These are phyloP conservation scores for Suhomyces pyralidae DNA, from an alignment of 805 yeast species.

Conservation along the genomic window DNA sequence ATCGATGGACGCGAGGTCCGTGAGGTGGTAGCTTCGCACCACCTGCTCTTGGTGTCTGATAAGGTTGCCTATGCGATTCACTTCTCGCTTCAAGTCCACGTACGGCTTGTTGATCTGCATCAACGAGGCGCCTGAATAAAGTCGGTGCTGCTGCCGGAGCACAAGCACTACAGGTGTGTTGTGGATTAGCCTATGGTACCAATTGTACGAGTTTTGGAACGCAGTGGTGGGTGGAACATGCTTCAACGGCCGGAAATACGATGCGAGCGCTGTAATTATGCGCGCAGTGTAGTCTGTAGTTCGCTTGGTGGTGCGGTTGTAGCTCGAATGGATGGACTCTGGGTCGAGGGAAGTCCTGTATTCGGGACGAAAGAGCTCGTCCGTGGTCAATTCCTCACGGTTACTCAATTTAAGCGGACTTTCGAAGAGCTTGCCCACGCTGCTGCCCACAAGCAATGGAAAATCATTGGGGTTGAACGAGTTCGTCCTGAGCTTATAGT, in stretches of 20 bases:
- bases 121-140: constrained; percentile 25
- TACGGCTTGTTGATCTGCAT: constrained; percentile 21
- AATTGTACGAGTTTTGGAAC: constrained; percentile 20
- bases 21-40: constrained; percentile 29
- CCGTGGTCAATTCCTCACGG: constrained; percentile 10
- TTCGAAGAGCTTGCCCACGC: constrained; percentile 20
- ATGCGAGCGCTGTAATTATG: constrained; percentile 24
- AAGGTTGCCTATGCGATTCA: constrained; percentile 10
- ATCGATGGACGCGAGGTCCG: constrained; percentile 28
- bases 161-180: constrained; percentile 30
- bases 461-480: constrained; percentile 17
- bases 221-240: constrained; percentile 10
- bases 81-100: constrained; percentile 9
- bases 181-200: constrained; percentile 27
- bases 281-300: constrained; percentile 24
- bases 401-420: constrained; percentile 11
- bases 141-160: constrained; percentile 23
- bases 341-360: not conserved
- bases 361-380: constrained; percentile 4
- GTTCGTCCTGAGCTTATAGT: constrained; percentile 16
- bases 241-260: constrained; percentile 20
- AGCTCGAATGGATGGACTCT: constrained; percentile 9
- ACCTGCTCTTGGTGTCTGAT: constrained; percentile 8
- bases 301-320: constrained; percentile 13
- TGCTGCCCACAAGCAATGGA: constrained; percentile 18